Percentiles rank a stretch among this genome's conserved stretches.
Evolutionary conservation across 202 grass and related monocot species (phyloP).

Genomic region (Alloteropsis angusta): DNA sequence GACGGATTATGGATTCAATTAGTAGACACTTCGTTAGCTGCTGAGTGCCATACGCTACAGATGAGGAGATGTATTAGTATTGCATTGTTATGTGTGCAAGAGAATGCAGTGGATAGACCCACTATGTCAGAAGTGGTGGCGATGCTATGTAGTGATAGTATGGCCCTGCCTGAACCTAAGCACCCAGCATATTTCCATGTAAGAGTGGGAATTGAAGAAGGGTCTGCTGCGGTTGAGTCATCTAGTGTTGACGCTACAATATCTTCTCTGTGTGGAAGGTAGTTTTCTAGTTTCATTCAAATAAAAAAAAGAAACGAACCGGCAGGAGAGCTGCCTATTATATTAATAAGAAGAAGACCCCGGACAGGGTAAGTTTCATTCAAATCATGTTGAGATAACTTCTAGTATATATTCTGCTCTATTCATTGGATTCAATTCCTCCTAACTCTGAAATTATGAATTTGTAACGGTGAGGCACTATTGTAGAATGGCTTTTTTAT

Average conservation of each 20-base stretch:
- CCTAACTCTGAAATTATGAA: too few relatives aligned
- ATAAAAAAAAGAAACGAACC: too few relatives aligned
- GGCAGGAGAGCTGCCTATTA: too few relatives aligned
- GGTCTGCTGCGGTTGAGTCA: not conserved
- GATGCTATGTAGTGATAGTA: constrained; percentile 32
- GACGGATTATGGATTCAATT: not conserved
- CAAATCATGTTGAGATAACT: not conserved
- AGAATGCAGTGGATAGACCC: constrained; percentile 33
- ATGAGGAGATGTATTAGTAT: not conserved
- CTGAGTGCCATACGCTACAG: not conserved
- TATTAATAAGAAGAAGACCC: too few relatives aligned
- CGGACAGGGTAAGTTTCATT: too few relatives aligned
- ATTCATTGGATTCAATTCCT: not conserved
- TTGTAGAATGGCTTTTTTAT: too few relatives aligned
- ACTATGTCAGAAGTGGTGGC: constrained; percentile 33
- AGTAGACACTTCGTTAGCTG: not conserved
- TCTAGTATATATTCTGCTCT: not conserved
- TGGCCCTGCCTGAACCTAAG: constrained; percentile 24
- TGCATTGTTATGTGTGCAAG: constrained; percentile 31
- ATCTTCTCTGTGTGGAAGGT: not conserved
- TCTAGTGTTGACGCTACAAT: not conserved
- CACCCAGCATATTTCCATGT: constrained; percentile 41
- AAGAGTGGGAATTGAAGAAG: constrained; percentile 10
- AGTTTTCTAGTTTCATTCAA: not conserved
- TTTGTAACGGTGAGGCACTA: too few relatives aligned